These are phyloP conservation scores for Wallemia ichthyophaga DNA, from an alignment of 1,284 basidiomycete genomes.

Conservation along the genomic window DNA sequence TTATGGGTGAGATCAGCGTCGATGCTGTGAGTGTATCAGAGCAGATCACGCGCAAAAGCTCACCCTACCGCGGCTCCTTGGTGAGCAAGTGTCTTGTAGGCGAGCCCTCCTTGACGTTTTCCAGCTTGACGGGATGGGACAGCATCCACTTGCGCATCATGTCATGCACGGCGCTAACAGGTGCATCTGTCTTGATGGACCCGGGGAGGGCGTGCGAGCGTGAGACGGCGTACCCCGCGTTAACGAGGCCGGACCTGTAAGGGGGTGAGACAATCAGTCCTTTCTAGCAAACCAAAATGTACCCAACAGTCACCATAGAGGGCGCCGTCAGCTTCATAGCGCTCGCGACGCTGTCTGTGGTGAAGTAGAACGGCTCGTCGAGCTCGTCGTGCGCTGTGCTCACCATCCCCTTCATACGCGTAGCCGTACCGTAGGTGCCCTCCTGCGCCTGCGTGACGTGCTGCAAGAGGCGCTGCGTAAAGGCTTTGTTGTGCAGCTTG, in stretches of 20 bases:
- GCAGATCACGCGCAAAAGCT: too few species aligned
- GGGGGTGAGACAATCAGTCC: conserved; percentile 3
- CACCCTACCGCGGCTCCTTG: too few species aligned
- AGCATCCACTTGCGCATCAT: conserved; percentile 58
- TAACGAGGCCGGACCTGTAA: conserved; percentile 48
- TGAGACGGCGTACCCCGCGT: conserved; percentile 55
- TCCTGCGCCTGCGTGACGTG: conserved; percentile 29
- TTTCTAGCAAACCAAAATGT: conserved; percentile 13
- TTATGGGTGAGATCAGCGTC: conserved; percentile 25
- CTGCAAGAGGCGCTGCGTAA: conserved; percentile 40
- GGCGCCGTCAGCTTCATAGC: conserved; percentile 57
- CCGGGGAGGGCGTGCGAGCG: conserved; percentile 69
- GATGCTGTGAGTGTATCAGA: background rate
- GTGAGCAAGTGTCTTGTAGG: conserved; percentile 38
- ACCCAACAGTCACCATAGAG: conserved; percentile 41
- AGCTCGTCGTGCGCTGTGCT: conserved; percentile 64
- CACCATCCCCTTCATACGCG: conserved; percentile 84
- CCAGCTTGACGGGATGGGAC: conserved; percentile 46
- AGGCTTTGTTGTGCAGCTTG: conserved; percentile 45
- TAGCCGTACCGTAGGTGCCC: conserved; percentile 40
- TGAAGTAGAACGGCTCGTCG: conserved; percentile 62
- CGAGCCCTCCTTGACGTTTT: conserved; percentile 32
- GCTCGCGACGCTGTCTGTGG: conserved; percentile 47
- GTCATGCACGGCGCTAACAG: conserved; percentile 42
- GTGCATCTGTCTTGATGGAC: conserved; percentile 67